Base-by-base conservation (phyloP, 1,139 yeast species). In the Hyphopichia wangnamkhiaoensis region DNA sequence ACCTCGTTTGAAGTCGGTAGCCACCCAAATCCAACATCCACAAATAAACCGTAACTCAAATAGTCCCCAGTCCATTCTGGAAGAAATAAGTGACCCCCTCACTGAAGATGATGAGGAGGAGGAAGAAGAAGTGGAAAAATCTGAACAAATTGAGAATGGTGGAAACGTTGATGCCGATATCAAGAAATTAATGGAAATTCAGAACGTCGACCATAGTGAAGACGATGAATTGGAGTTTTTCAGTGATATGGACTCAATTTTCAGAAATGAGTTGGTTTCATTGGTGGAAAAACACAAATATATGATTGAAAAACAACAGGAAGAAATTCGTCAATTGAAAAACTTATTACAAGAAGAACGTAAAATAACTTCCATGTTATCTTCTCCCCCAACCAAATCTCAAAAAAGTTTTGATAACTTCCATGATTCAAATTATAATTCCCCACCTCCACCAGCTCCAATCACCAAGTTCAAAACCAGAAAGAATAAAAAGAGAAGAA, bases 261-360 rank as follows among this genome's bases (percentile, higher is more conserved):
- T 37, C 14, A 47, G 64, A 31, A 47, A 52, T 12, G 71, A 65
- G 44, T 54, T 64, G 58, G 41, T 55, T 37, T 38, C 54, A 17
- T 46, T 64, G 25, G 52, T 61, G 18, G 54, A 61, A 32, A 54
- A 55, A 9, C 68, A 62, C 40, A 49, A 54, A 14, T 43, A 48
- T 5, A 52, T 59, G 45, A 49, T 61, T 13, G 47, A 45, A 25
- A 59, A 54, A 39, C 68, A 66, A 41, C 58, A 61, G 44, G 51
- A 53, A 8, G 68, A 65, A 39, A 65, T 65, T 17, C 38, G 48
- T 7, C 55, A 57, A 34, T 50, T 65, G 31, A 60, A 54, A 34
- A 38, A 48, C 6, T 52, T 65, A 27, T 49, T 65, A 31, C 38
- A 43, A 14, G 53, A 59, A 34, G 68, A 63, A 44, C 49, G 57